A percentile compares a stretch with the other conserved stretches of the same genome.
Conservation (phyloP, 202 grass and related monocot genomes). For the Dendrocalamus latiflorus region DNA sequence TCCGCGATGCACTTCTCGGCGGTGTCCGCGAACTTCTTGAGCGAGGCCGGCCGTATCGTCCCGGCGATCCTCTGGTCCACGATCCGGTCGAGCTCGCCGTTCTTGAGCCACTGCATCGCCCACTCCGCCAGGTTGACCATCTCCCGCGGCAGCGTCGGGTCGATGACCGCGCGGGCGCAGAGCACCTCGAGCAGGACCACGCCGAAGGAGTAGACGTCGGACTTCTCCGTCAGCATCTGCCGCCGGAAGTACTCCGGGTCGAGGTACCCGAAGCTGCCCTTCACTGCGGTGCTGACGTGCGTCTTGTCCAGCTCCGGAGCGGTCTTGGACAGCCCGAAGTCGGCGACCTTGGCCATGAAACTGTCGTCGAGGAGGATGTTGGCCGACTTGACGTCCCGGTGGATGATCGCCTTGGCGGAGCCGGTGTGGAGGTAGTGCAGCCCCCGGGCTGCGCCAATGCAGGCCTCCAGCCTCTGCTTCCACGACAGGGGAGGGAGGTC, state of each 20-base stretch:
- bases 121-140: conserved; percentile 83
- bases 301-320: conserved; percentile 35
- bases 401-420: conserved; percentile 66
- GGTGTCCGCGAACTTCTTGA: conserved; percentile 69
- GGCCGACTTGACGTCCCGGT: conserved; percentile 68
- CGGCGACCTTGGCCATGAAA: conserved; percentile 44
- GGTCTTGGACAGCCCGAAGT: conserved; percentile 55
- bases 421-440: conserved; percentile 92
- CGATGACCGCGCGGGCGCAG: conserved; percentile 71
- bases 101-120: conserved; percentile 53
- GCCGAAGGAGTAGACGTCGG: conserved; percentile 86
- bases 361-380: conserved; percentile 57
- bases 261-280: conserved; percentile 42
- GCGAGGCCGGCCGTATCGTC: conserved; percentile 50
- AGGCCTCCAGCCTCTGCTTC: conserved; percentile 81
- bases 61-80: conserved; percentile 57
- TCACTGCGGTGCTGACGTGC: conserved; percentile 42
- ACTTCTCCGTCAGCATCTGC: conserved; percentile 85
- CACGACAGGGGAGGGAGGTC: conserved; percentile 50
- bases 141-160: conserved; percentile 59
- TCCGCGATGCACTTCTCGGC: conserved; percentile 78
- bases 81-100: conserved; percentile 51
- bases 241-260: conserved; percentile 88
- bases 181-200: conserved; percentile 89
- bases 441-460: conserved; percentile 78